Evolutionary conservation across 176 grass and related monocot species (phyloP).

Genomic region (Aegilops longissima): DNA sequence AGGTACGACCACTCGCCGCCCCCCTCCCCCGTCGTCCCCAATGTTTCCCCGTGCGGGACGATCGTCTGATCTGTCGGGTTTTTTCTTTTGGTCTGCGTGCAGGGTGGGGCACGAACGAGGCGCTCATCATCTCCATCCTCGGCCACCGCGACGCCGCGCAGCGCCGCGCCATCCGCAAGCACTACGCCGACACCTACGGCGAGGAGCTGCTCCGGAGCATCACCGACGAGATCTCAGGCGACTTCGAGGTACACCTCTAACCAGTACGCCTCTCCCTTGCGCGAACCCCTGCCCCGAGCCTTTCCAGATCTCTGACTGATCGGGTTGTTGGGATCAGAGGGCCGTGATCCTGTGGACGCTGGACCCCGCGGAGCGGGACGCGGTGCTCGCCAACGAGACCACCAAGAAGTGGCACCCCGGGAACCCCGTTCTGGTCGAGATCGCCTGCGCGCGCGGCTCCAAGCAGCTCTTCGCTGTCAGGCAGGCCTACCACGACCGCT

Average conservation of each 20-base stretch:
- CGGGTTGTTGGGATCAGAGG: conserved; percentile 46
- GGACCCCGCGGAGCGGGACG: conserved; percentile 80
- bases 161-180: conserved; percentile 67
- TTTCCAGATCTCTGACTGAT: conserved; percentile 18
- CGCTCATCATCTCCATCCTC: conserved; percentile 86
- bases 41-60: background rate
- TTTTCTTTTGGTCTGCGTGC: background rate
- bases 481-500: conserved; percentile 72
- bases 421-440: conserved; percentile 81
- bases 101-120: conserved; percentile 97
- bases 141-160: conserved; percentile 79
- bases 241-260: conserved; percentile 69
- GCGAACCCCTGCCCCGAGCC: background rate
- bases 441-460: conserved; percentile 61
- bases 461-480: conserved; percentile 59
- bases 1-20: conserved; percentile 28
- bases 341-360: conserved; percentile 85
- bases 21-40: background rate
- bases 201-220: conserved; percentile 84
- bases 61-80: background rate
- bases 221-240: conserved; percentile 81
- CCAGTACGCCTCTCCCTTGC: background rate
- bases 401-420: conserved; percentile 69
- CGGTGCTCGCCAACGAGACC: conserved; percentile 75
- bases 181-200: conserved; percentile 66